A percentile compares a stretch with the other conserved stretches of the same genome.
Conservation (phyloP, 495 filamentous ascomycete genomes). For the Barbatosphaeria neglecta region DNA sequence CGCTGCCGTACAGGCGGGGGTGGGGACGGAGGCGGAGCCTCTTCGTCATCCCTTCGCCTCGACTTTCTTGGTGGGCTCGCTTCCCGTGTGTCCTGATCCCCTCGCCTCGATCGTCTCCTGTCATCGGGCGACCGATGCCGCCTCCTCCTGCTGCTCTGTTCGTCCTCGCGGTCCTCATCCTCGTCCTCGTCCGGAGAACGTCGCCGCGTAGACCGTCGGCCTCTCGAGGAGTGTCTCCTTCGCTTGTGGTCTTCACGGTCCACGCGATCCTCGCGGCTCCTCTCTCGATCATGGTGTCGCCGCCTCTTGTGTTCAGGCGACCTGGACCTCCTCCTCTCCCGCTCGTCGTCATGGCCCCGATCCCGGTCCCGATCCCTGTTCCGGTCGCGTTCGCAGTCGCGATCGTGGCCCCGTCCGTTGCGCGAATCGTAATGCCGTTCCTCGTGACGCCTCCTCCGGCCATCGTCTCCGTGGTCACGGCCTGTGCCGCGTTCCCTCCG, state of each 20-base stretch:
- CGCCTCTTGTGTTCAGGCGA: background rate
- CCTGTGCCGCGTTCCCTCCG: background rate
- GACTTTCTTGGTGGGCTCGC: background rate
- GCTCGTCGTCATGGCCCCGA: constrained; percentile 1
- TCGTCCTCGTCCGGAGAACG: background rate
- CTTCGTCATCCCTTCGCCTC: constrained; percentile 4
- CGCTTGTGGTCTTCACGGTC: background rate
- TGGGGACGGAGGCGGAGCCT: constrained; percentile 7
- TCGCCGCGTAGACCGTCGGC: background rate
- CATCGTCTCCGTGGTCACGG: background rate
- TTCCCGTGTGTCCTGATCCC: too few species aligned
- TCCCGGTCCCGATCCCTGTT: background rate
- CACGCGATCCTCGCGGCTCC: background rate
- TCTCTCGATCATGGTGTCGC: background rate
- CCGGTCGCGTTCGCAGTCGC: background rate
- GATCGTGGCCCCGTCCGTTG: background rate
- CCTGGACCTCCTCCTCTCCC: background rate
- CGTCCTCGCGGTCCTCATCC: background rate
- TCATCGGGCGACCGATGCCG: too few species aligned
- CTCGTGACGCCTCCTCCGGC: background rate
- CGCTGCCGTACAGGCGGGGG: constrained; percentile 23
- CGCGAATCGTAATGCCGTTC: background rate
- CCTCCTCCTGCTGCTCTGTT: too few species aligned
- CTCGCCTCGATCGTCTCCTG: too few species aligned
- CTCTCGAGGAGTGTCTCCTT: constrained; percentile 2